These are phyloP conservation scores for Colletotrichum theobromicola DNA, from an alignment of 2,329 filamentous ascomycete genomes.

Conservation along the genomic window DNA sequence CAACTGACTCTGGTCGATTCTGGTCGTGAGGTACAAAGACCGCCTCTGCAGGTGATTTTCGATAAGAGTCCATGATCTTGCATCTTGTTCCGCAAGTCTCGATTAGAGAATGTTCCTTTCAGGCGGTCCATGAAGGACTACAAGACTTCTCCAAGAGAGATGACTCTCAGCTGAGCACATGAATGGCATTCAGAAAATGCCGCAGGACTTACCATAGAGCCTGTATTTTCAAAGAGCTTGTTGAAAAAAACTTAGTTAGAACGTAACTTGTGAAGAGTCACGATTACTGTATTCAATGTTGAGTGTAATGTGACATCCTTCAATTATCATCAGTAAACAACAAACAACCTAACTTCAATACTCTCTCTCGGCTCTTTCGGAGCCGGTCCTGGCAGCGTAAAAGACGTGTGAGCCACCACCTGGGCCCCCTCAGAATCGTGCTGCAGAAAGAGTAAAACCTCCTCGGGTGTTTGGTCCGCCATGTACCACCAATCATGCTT, in stretches of 20 bases:
- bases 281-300: no score
- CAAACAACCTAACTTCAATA: conserved; percentile 1
- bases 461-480: not conserved
- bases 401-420: not conserved
- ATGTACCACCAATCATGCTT: not conserved
- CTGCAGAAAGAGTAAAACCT: not conserved
- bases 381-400: not conserved
- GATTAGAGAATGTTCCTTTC: not conserved
- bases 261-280: no score
- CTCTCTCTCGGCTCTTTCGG: not conserved
- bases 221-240: no score
- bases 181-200: not conserved
- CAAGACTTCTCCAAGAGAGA: not conserved
- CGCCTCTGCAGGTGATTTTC: not conserved
- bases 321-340: not conserved
- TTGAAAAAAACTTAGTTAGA: no score
- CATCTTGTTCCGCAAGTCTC: not conserved
- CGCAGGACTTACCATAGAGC: no score
- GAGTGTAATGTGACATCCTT: not conserved
- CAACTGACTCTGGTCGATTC: not conserved
- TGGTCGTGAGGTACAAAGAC: not conserved
- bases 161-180: not conserved
- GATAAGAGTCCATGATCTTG: not conserved
- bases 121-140: not conserved
- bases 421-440: not conserved